phyloP scores from a whole-genome alignment of 495 filamentous ascomycete genomes.

The Pyronema domesticum region DNA sequence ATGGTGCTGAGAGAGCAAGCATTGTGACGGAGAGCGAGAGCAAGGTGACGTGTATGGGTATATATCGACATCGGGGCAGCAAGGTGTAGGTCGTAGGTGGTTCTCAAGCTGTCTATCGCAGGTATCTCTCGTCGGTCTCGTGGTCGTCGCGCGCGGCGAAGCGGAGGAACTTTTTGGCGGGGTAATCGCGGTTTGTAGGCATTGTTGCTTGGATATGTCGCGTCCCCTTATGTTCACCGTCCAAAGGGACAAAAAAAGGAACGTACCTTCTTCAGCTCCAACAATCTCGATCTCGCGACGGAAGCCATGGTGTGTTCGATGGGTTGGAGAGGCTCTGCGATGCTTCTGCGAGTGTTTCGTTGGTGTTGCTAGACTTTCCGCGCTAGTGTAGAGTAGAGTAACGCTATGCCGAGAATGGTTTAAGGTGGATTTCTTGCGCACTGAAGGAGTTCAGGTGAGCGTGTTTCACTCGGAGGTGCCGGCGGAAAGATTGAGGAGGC shows the following conservation, averaged over 20 bases:
- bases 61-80: too few species aligned
- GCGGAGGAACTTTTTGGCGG: not conserved
- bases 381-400: conserved; percentile 2
- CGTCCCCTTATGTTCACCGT: too few species aligned
- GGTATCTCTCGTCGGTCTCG: too few species aligned
- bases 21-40: conserved; percentile 21
- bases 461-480: not conserved
- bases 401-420: not conserved
- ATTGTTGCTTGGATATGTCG: too few species aligned
- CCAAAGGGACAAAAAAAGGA: conserved; percentile 1
- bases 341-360: not conserved
- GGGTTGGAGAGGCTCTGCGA: conserved; percentile 2
- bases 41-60: too few species aligned
- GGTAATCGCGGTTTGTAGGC: too few species aligned
- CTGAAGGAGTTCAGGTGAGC: not conserved
- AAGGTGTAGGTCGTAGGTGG: too few species aligned
- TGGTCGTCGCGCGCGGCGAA: not conserved
- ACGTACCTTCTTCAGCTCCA: conserved; percentile 15
- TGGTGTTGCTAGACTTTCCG: not conserved
- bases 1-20: not conserved
- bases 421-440: not conserved
- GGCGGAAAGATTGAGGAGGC: not conserved
- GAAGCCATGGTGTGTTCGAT: not conserved
- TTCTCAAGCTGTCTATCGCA: too few species aligned
- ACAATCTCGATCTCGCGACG: conserved; percentile 11